Percentiles rank a stretch among this genome's conserved stretches.
phyloP scores from a whole-genome alignment of 768 basidiomycete genomes.

The Phylloporus sp. region DNA sequence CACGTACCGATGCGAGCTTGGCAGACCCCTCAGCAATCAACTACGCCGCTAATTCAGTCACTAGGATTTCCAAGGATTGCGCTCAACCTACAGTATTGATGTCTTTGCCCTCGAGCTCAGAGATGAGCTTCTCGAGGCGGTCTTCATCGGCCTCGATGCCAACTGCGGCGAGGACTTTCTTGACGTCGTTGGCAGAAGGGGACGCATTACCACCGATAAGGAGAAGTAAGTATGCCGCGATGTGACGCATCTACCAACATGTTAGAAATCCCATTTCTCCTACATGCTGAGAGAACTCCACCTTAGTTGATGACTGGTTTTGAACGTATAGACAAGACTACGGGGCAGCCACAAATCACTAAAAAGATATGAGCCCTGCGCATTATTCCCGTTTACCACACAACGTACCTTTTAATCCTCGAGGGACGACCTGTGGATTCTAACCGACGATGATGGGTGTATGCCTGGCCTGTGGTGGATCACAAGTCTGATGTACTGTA shows the following conservation, averaged over 20 bases:
- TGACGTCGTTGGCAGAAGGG: conserved; percentile 84
- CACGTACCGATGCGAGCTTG: conserved; percentile 89
- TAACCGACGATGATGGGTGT: conserved; percentile 59
- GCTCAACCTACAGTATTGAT: conserved; percentile 62
- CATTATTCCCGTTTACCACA: not conserved
- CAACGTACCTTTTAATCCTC: conserved; percentile 74
- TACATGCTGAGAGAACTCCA: conserved; percentile 22
- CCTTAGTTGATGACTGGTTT: conserved; percentile 40
- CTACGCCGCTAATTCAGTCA: conserved; percentile 33
- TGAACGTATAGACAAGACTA: conserved; percentile 33
- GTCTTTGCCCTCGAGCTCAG: conserved; percentile 90
- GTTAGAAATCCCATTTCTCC: not conserved
- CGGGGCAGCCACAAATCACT: conserved; percentile 96
- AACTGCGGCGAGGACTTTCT: conserved; percentile 78
- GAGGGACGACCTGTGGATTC: conserved; percentile 92
- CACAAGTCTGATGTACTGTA: conserved; percentile 43
- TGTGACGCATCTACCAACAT: conserved; percentile 70
- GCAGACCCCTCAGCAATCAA: conserved; percentile 88
- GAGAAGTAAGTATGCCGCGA: conserved; percentile 97
- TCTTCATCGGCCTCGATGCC: conserved; percentile 86
- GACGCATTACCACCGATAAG: conserved; percentile 88
- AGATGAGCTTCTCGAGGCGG: conserved; percentile 76
- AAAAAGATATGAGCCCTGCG: conserved; percentile 14
- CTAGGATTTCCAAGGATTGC: not conserved
- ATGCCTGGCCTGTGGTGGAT: not conserved